Evolutionary conservation across 192 early-diverging fungal genomes (phyloP), one percentile per base, ranked within the genome.

Genomic region (Backusella australiensis): DNA sequence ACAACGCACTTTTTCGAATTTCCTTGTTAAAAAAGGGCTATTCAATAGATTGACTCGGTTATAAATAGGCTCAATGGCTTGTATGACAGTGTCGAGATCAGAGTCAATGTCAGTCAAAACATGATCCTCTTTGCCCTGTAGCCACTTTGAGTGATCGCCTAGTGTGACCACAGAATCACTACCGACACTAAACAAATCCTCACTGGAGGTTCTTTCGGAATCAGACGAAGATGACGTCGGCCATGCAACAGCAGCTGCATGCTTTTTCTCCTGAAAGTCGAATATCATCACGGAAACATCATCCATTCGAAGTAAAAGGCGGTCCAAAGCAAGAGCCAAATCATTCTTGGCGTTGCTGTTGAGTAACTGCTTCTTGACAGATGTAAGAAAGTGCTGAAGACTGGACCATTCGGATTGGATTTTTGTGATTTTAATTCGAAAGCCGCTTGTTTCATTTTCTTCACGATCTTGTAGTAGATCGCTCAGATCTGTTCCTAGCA

Each of bases 331-430:
- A 32, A 74, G 67, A 29, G 77, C 59, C 15, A 86, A 74, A 46
- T 82, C 78, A 21, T 80, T 69, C 71, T 78, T 75, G 39, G 84
- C 78, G 39, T 78, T 77, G 34, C 78, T 76, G 26, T 80, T 83
- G 0, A 76, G 75, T 17, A 87, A 69, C 36, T 87, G 82, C n/a
- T 86, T 86, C 34, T 84, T 87, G 56, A 88, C 84, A 36, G 83
- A 87, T 38, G 84, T 73, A 29, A 88, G 80, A 75, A 85, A 88
- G 49, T 87, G 82, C 67, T 86, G 88, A 38, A 86, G 79, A 3
- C 85, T 85, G 11, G 82, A 79, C 89, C 89, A 90, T 66, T 87
- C 87, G 15, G 81, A 80, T 68, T 86, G 81, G 29, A 89, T 81
- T 52, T 80, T 85, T 17, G 56, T 63, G 11, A 63, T 63, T 63